Evolutionary conservation across 1,284 basidiomycete genomes (phyloP).

Genomic region (Abortiporus biennis): DNA sequence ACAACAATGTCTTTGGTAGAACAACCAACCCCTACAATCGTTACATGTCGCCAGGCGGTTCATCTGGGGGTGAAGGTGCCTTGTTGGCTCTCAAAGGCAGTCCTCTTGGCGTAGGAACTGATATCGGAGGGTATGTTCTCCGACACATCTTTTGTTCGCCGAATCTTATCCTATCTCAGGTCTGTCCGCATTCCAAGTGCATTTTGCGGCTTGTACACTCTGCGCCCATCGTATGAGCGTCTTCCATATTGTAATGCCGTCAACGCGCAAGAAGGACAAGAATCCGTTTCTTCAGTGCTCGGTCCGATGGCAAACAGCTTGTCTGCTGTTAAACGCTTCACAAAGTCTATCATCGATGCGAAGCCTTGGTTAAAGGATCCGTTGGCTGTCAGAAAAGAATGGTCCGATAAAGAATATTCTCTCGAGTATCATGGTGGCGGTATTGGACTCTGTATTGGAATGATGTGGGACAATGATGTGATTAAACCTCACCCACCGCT

Average conservation of each 20-base stretch:
- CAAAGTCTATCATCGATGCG: slow-evolving; percentile 36
- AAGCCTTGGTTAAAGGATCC: slow-evolving; percentile 51
- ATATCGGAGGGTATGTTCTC: slow-evolving; percentile 54
- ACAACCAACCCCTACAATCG: slow-evolving; percentile 70
- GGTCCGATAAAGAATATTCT: slow-evolving; percentile 35
- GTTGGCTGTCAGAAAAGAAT: slow-evolving; percentile 39
- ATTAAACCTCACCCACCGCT: slow-evolving; percentile 47
- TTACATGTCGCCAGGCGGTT: slow-evolving; percentile 69
- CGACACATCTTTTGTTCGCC: neutral
- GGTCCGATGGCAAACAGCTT: slow-evolving; percentile 47
- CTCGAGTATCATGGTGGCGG: slow-evolving; percentile 43
- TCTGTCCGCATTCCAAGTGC: slow-evolving; percentile 48
- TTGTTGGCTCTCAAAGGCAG: slow-evolving; percentile 72
- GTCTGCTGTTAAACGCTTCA: slow-evolving; percentile 40
- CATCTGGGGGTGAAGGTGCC: slow-evolving; percentile 77
- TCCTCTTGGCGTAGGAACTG: slow-evolving; percentile 74
- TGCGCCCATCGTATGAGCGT: slow-evolving; percentile 50
- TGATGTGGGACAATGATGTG: slow-evolving; percentile 44
- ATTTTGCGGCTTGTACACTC: slow-evolving; percentile 45
- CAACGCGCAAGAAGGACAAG: slow-evolving; percentile 44
- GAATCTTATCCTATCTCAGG: slow-evolving; percentile 15
- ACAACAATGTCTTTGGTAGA: slow-evolving; percentile 53
- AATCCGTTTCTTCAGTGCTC: slow-evolving; percentile 46
- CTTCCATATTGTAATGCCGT: slow-evolving; percentile 44
- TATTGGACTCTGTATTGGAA: slow-evolving; percentile 33